These are phyloP conservation scores for Artemisia annua DNA, from an alignment of 129 eudicot genomes.

Conservation along the genomic window DNA sequence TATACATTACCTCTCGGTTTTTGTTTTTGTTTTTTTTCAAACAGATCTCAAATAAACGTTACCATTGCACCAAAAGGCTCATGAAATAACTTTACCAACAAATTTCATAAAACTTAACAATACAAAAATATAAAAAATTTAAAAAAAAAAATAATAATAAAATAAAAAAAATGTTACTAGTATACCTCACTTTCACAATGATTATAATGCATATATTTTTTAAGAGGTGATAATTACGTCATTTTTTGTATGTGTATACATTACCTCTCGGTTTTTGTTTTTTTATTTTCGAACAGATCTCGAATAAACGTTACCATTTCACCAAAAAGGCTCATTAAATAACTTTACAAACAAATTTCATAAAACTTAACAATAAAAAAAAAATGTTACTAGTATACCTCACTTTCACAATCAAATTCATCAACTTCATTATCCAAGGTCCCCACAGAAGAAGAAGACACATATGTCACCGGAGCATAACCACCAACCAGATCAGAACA, in stretches of 20 bases:
- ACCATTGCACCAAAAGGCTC: neutral
- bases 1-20: no score
- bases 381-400: constrained; percentile 27
- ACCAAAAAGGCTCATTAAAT: neutral
- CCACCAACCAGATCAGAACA: constrained; percentile 1
- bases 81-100: neutral
- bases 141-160: no score
- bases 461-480: constrained; percentile 10
- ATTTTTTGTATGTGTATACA: no score
- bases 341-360: neutral
- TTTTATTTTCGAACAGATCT: no score
- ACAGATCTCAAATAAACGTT: no score
- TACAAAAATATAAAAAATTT: no score
- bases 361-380: neutral
- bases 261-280: no score
- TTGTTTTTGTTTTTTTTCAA: no score
- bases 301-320: no score
- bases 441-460: constrained; percentile 39
- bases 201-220: no score
- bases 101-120: neutral
- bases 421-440: constrained; percentile 43
- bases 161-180: no score
- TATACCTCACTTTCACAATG: accelerated
- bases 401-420: constrained; percentile 58
- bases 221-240: no score